Evolutionary conservation across 768 basidiomycete species (phyloP).

Genomic region (Boletus eberwhitei): DNA sequence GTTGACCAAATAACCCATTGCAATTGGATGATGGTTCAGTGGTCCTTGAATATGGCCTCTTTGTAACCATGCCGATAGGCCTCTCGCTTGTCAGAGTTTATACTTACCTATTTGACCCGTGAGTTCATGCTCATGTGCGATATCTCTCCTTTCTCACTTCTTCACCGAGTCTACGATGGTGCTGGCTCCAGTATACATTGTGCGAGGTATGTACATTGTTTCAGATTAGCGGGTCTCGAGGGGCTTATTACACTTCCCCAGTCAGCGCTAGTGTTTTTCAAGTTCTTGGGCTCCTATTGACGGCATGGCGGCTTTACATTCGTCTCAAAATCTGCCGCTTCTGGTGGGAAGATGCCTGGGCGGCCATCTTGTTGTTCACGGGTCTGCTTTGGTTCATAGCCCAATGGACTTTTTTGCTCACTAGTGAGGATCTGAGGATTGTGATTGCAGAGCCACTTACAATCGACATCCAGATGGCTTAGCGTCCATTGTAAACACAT

Average conservation of each 20-base stretch:
- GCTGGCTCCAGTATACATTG: neutral
- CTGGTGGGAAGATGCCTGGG: conserved; percentile 23
- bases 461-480: conserved; percentile 1
- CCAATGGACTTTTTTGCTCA: conserved; percentile 7
- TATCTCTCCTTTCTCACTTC: neutral
- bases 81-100: conserved; percentile 3
- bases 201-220: conserved; percentile 7
- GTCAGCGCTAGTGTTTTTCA: conserved; percentile 11
- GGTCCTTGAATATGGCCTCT: neutral
- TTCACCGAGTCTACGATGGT: neutral
- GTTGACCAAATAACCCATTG: neutral
- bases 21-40: neutral
- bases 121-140: neutral
- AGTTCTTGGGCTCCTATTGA: conserved; percentile 12
- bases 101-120: conserved; percentile 2
- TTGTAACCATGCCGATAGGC: conserved; percentile 2
- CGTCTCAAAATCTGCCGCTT: conserved; percentile 15
- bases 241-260: neutral
- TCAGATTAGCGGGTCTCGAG: neutral
- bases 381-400: conserved; percentile 10
- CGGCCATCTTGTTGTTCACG: conserved; percentile 6
- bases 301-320: conserved; percentile 18
- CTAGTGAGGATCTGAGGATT: neutral
- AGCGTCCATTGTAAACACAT: conserved; percentile 4
- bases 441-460: neutral